Evolutionary conservation across 108 stramenopile genomes (phyloP).

Genomic region (Fragilaria radians): DNA sequence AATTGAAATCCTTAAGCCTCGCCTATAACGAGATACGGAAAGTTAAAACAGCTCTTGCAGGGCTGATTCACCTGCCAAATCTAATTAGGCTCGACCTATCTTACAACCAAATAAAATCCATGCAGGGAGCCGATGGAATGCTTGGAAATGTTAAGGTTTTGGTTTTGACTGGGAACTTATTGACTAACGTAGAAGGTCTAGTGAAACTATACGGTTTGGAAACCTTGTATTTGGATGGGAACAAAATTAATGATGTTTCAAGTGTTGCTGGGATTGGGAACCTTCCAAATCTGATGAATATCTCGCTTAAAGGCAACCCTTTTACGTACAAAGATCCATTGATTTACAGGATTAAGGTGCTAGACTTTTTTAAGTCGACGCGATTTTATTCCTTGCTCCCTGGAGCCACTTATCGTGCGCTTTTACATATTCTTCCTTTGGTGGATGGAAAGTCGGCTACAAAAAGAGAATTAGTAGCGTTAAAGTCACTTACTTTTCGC

Average conservation of each 20-base stretch:
- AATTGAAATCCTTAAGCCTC: constrained; percentile 50
- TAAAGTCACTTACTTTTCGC: constrained; percentile 44
- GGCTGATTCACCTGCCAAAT: constrained; percentile 30
- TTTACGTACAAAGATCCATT: constrained; percentile 23
- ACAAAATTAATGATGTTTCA: constrained; percentile 47
- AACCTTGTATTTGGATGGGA: constrained; percentile 50
- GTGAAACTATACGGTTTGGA: constrained; percentile 65
- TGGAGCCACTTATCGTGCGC: constrained; percentile 44
- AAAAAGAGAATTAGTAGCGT: constrained; percentile 38
- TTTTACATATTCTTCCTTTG: constrained; percentile 39
- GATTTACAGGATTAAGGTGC: constrained; percentile 34
- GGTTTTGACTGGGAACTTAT: constrained; percentile 50
- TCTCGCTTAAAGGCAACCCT: constrained; percentile 59
- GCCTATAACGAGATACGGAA: constrained; percentile 59
- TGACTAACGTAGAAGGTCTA: constrained; percentile 40
- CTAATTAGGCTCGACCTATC: constrained; percentile 59
- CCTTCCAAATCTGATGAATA: constrained; percentile 52
- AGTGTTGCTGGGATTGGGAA: constrained; percentile 48
- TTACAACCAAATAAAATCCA: constrained; percentile 47
- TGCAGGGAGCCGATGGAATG: constrained; percentile 28
- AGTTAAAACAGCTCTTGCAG: constrained; percentile 45
- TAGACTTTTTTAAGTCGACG: constrained; percentile 49
- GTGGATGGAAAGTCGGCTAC: constrained; percentile 46
- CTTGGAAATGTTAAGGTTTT: constrained; percentile 66
- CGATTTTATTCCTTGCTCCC: constrained; percentile 30